Conservation (phyloP, 371 early-diverging fungal genomes). For the Mucor piriformis region DNA sequence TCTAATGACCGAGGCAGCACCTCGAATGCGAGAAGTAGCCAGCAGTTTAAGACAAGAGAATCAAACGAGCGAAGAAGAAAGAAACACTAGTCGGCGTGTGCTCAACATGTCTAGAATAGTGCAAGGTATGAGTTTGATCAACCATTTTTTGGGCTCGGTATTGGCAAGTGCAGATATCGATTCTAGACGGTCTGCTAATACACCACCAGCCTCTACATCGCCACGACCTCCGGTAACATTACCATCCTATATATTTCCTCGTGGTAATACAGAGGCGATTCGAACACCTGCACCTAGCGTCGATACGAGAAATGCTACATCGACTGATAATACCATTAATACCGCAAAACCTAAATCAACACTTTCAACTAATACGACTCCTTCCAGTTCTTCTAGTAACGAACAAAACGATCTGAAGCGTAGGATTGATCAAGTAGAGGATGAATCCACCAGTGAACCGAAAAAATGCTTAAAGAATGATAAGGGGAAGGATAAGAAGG, state of each 20-base stretch:
- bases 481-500: slow-evolving; percentile 30
- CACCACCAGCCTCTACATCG: slow-evolving; percentile 2
- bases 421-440: background rate
- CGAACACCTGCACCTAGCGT: slow-evolving; percentile 3
- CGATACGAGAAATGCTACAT: background rate
- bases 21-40: slow-evolving; percentile 41
- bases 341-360: background rate
- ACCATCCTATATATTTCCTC: slow-evolving; percentile 4
- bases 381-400: background rate
- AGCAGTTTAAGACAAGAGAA: slow-evolving; percentile 33
- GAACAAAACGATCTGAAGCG: background rate
- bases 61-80: slow-evolving; percentile 22
- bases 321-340: background rate
- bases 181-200: slow-evolving; percentile 13
- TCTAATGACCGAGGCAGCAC: slow-evolving; percentile 37
- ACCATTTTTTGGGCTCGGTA: slow-evolving; percentile 51
- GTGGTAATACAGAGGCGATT: slow-evolving; percentile 17
- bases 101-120: slow-evolving; percentile 43
- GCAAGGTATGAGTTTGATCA: slow-evolving; percentile 53
- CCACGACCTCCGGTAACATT: background rate
- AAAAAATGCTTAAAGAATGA: slow-evolving; percentile 7
- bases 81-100: slow-evolving; percentile 13
- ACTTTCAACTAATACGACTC: background rate
- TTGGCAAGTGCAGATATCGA: slow-evolving; percentile 47
- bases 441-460: background rate